Evolutionary conservation across 1,139 yeast species (phyloP), one percentile per base, ranked within the genome.

Genomic region (Scheffersomyces titani): DNA sequence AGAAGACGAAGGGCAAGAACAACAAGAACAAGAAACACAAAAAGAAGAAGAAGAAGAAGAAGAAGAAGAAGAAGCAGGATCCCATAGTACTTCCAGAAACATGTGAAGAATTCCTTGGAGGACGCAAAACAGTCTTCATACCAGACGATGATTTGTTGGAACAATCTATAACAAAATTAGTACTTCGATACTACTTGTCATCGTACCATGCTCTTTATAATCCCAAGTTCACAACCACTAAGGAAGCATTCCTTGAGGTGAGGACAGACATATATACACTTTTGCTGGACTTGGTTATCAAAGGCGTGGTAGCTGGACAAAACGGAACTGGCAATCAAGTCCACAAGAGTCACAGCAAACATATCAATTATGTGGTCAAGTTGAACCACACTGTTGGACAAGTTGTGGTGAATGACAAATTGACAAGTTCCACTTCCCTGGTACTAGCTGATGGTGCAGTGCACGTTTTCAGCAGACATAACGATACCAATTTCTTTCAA

Each of bases 381-480:
- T 51, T 57, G 18, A 56, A 55, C 21, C 24, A 47, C 9, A 52
- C 52, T 21, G 22, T 16, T 19, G 48, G 48, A 46, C 49, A 52
- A 5, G 44, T 67, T 16, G 22, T 57, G 2, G 49, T 68, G 22
- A 67, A 67, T 54, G 63, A 59, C 4, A 58, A 60, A n/a, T 53
- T 74, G 1, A 19, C 52, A 1, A 64, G 75, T 3, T 65, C 68
- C 1, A 65, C 82, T 2, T 83, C 87, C 55, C 65, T 79, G 18
- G 67, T 87, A 0, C 74, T 85, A 5, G 72, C 85, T 1, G 84
- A 88, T 68, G 94, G 92, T 0, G 69, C 89, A 0, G 67, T 88
- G 0, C 94, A 92, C 67, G 67, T 85, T 3, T 87, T 89, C 55
- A 71, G 69, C 16, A 48, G 52, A 0, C 51, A 54, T 9, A 54